These are phyloP conservation scores for Niebla homalea DNA, from an alignment of 495 filamentous ascomycete genomes.

Conservation along the genomic window DNA sequence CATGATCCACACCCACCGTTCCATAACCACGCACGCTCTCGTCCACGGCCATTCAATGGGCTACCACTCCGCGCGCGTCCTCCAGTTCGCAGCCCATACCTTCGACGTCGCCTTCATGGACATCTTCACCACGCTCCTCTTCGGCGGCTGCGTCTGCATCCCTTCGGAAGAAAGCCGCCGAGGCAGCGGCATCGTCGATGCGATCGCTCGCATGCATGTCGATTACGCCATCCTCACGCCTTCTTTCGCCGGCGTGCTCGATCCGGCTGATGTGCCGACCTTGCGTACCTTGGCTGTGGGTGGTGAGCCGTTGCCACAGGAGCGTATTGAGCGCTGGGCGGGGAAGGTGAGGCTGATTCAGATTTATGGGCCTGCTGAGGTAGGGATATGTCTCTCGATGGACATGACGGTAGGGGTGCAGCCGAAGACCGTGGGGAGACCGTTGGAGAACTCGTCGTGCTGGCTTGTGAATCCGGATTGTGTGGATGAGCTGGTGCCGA, in stretches of 20 bases:
- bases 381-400: constrained; percentile 4
- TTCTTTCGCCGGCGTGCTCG: constrained; percentile 24
- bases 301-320: constrained; percentile 28
- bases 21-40: neutral
- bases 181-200: constrained; percentile 20
- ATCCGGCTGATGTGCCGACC: constrained; percentile 23
- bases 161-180: constrained; percentile 16
- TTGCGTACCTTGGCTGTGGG: constrained; percentile 22
- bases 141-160: constrained; percentile 28
- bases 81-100: constrained; percentile 33
- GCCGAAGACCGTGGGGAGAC: constrained; percentile 3
- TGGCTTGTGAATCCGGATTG: constrained; percentile 27
- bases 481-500: constrained; percentile 20
- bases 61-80: constrained; percentile 19
- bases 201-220: constrained; percentile 16
- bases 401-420: neutral
- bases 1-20: neutral
- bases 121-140: constrained; percentile 25
- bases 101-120: constrained; percentile 32
- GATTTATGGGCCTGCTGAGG: constrained; percentile 43
- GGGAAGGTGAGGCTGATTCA: constrained; percentile 33
- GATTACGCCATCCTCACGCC: constrained; percentile 20
- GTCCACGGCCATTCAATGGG: constrained; percentile 1
- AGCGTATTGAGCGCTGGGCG: constrained; percentile 31
- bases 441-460: constrained; percentile 9